Evolutionary conservation across 164 flowering plant genomes (phyloP), one percentile per base, ranked within the genome.

Genomic region (Santalum album): DNA sequence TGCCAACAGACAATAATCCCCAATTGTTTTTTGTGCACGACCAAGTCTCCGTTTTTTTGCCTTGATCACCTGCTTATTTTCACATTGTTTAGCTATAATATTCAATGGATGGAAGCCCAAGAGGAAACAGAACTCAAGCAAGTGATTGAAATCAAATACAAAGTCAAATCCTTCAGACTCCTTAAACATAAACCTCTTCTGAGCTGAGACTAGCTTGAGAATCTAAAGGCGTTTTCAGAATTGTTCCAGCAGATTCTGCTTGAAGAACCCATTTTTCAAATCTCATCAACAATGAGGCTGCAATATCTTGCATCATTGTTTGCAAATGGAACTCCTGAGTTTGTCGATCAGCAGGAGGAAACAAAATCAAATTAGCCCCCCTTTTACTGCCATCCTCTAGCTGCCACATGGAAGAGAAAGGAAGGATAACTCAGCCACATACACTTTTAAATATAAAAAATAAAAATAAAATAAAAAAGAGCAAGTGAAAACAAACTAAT

Each of bases 191-290:
- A 77, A 94, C 99, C 99, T 94, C 99, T 96, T 94, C 99, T 74
- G 99, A 94, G 82, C 78, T 81, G 65, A 94, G 95, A 84, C 86
- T 94, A 60, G 99, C 82, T 83, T 94, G 99, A 69, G 99, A 94
- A 78, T 94, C 99, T 60, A 94, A 67, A 39, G 99, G 99, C 34
- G 99, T 94, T 82, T 90, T 94, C 62, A 94, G 65, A 75, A 87
- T 83, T 36, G 97, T 85, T 65, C 99, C 99, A 51, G 88, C 71
- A 45, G 99, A 90, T 66, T 94, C 97, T n/a, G 95, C 97, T 58
- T 81, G 77, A 59, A 94, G 92, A 62, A 90, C 99, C 88, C 89
- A 89, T 63, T 94, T 90, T 67, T 94, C 99, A 65, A 94, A 94
- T 64, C 87, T 87, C 99, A 94, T 94, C 72, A 90, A 64, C 73